Conservation (phyloP, 1,139 yeast species). For the Geotrichum carabidarum region DNA sequence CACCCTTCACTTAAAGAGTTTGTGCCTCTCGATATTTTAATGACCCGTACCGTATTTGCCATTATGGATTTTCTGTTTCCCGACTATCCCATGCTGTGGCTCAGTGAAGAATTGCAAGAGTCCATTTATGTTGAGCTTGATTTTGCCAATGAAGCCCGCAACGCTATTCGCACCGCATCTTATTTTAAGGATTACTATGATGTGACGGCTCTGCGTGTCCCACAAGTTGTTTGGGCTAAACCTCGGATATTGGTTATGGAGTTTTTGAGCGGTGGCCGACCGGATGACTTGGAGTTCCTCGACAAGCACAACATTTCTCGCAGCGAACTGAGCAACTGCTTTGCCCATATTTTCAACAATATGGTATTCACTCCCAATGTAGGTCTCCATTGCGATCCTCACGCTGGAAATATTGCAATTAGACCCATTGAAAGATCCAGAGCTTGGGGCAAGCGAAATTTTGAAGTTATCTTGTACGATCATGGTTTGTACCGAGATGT, state of each 20-base stretch:
- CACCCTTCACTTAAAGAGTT: conserved; percentile 85
- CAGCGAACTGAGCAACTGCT: conserved; percentile 73
- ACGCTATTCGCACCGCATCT: conserved; percentile 62
- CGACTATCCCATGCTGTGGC: conserved; percentile 88
- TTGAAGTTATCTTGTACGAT: conserved; percentile 87
- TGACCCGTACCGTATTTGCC: conserved; percentile 72
- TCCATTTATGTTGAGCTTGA: conserved; percentile 87
- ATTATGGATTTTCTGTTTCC: conserved; percentile 79
- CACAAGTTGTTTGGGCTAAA: conserved; percentile 61
- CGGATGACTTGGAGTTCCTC: conserved; percentile 69
- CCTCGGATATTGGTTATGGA: conserved; percentile 84
- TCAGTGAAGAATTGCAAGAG: conserved; percentile 82
- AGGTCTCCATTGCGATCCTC: conserved; percentile 95
- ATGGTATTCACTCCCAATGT: conserved; percentile 94
- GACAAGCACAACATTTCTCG: conserved; percentile 61
- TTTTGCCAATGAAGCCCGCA: conserved; percentile 78
- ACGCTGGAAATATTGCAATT: conserved; percentile 92
- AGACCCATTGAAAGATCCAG: conserved; percentile 37
- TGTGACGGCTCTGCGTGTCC: conserved; percentile 74
- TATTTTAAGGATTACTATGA: conserved; percentile 56
- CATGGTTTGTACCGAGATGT: conserved; percentile 91
- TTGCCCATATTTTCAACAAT: conserved; percentile 84
- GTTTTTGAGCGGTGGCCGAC: conserved; percentile 68
- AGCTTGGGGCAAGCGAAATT: conserved; percentile 55
- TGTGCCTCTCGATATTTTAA: conserved; percentile 80